Evolutionary conservation across 1,139 yeast genomes (phyloP).

Genomic region (Hyphopichia burtonii): DNA sequence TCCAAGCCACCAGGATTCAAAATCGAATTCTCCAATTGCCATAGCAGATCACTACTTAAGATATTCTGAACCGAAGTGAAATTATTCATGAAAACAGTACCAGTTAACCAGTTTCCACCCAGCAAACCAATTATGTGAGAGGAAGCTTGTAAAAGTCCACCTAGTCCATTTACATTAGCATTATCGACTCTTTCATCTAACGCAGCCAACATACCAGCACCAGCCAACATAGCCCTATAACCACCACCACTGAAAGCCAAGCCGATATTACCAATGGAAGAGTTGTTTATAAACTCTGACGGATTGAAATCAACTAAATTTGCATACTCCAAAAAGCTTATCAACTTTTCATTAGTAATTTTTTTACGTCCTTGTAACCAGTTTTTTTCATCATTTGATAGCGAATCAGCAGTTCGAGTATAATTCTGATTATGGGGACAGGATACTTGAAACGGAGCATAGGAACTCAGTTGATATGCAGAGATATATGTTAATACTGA

Average conservation of each 20-base stretch:
- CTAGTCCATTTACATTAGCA: slow-evolving; percentile 53
- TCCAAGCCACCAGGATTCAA: slow-evolving; percentile 71
- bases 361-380: slow-evolving; percentile 55
- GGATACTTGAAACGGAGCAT: slow-evolving; percentile 63
- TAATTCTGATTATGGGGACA: slow-evolving; percentile 46
- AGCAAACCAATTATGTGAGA: slow-evolving; percentile 79
- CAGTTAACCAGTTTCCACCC: slow-evolving; percentile 87
- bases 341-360: slow-evolving; percentile 54
- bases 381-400: slow-evolving; percentile 37
- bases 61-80: slow-evolving; percentile 72
- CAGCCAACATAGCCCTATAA: slow-evolving; percentile 45
- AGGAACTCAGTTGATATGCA: slow-evolving; percentile 50
- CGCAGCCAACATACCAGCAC: slow-evolving; percentile 45
- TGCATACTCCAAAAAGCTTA: slow-evolving; percentile 59
- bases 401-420: slow-evolving; percentile 22
- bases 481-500: not conserved
- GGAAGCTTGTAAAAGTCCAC: slow-evolving; percentile 73
- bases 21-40: slow-evolving; percentile 71
- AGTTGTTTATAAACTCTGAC: slow-evolving; percentile 40
- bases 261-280: slow-evolving; percentile 33
- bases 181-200: slow-evolving; percentile 29
- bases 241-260: slow-evolving; percentile 49
- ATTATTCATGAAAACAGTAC: slow-evolving; percentile 74
- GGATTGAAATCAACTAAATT: slow-evolving; percentile 66
- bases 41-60: slow-evolving; percentile 47